phyloP scores from a whole-genome alignment of 805 yeast genomes.

The Maudiozyma serrabonitensis region DNA sequence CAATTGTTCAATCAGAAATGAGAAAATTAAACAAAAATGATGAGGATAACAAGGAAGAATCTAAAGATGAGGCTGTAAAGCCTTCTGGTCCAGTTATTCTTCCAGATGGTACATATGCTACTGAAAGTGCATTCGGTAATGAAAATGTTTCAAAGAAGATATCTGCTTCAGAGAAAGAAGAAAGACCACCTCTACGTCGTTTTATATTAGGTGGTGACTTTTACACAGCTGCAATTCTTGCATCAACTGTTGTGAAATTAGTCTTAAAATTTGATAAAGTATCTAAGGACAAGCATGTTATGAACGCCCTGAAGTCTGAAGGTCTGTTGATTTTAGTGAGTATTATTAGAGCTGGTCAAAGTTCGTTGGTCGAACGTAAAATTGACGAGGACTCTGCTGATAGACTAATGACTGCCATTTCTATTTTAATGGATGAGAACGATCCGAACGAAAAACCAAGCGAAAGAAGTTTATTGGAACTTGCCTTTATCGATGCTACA shows the following conservation, averaged over 20 bases:
- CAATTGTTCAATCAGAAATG: constrained; percentile 69
- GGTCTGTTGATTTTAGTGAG: constrained; percentile 90
- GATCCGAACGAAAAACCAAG: constrained; percentile 35
- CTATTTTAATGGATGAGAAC: constrained; percentile 54
- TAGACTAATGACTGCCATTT: constrained; percentile 79
- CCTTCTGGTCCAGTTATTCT: constrained; percentile 67
- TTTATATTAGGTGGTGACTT: constrained; percentile 80
- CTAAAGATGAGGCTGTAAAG: constrained; percentile 25
- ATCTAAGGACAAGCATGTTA: constrained; percentile 42
- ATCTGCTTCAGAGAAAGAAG: constrained; percentile 39
- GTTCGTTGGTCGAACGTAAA: constrained; percentile 54
- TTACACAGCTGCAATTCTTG: constrained; percentile 79
- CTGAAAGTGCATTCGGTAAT: constrained; percentile 78
- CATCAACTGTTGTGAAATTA: constrained; percentile 82
- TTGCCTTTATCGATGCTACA: constrained; percentile 80
- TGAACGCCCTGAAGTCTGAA: constrained; percentile 88
- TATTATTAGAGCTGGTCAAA: constrained; percentile 77
- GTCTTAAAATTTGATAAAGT: constrained; percentile 63
- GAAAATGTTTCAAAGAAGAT: constrained; percentile 81
- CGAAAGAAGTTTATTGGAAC: constrained; percentile 37
- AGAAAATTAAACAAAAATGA: constrained; percentile 34
- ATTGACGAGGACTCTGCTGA: constrained; percentile 97
- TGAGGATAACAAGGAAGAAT: constrained; percentile 28
- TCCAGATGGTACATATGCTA: constrained; percentile 99
- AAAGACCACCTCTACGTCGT: constrained; percentile 67